A percentile compares a stretch with the other conserved stretches of the same genome.
phyloP scores from a whole-genome alignment of 1,284 basidiomycete species.

The Xerocomus cyaneibrunnescens region DNA sequence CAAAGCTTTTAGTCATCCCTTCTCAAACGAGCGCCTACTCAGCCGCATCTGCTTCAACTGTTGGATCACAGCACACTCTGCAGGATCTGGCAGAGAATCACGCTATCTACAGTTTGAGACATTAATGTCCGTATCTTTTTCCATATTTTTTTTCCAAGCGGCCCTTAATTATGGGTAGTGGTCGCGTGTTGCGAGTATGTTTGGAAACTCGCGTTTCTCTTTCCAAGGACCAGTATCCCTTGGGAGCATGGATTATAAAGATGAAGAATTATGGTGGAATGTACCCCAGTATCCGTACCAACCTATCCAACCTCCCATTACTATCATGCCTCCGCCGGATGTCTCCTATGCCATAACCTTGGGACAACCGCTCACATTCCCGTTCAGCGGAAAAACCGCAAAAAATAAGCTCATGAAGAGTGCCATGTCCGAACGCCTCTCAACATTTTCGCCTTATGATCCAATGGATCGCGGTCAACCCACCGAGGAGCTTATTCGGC shows the following conservation, averaged over 20 bases:
- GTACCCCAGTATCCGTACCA: slow-evolving; percentile 21
- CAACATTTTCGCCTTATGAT: slow-evolving; percentile 33
- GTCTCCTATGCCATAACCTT: slow-evolving; percentile 19
- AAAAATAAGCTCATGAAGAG: slow-evolving; percentile 38
- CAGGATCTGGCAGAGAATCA: neutral
- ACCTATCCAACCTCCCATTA: slow-evolving; percentile 10
- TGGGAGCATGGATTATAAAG: slow-evolving; percentile 22
- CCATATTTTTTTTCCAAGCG: neutral
- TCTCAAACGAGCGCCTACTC: too few relatives aligned
- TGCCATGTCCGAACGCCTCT: slow-evolving; percentile 36
- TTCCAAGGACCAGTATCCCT: slow-evolving; percentile 15
- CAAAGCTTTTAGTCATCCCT: neutral
- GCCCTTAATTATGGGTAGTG: neutral
- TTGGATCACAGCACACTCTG: neutral
- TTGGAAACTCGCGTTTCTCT: slow-evolving; percentile 5
- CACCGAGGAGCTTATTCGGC: slow-evolving; percentile 35
- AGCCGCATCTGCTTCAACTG: neutral
- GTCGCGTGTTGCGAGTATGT: slow-evolving; percentile 16
- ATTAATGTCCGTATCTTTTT: slow-evolving; percentile 9
- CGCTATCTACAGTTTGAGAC: neutral
- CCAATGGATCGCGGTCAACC: slow-evolving; percentile 32
- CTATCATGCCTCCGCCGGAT: slow-evolving; percentile 20
- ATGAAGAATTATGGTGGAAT: slow-evolving; percentile 8
- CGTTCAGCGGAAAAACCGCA: slow-evolving; percentile 32
- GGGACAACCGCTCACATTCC: slow-evolving; percentile 28